A percentile compares a stretch with the other conserved stretches of the same genome.
Conservation (phyloP, 2,329 filamentous ascomycete species). For the Dactylellina parvicollis region DNA sequence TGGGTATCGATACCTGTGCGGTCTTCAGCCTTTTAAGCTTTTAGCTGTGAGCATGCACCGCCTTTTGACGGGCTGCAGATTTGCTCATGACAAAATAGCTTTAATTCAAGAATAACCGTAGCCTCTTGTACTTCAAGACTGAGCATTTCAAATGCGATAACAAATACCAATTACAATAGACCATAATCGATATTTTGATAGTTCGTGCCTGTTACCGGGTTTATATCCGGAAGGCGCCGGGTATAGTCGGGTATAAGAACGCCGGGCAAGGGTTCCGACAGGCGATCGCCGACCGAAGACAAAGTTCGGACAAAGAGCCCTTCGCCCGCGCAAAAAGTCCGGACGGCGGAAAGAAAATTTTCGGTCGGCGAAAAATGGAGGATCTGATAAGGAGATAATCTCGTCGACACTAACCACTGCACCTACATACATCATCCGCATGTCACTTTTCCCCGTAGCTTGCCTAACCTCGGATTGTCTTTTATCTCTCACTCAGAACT, state of each 20-base stretch:
- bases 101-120: no score
- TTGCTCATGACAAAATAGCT: no score
- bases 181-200: neutral
- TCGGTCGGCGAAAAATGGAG: constrained; percentile 15
- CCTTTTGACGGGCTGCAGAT: no score
- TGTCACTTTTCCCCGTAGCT: neutral
- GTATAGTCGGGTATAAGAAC: constrained; percentile 15
- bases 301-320: neutral
- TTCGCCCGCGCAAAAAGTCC: constrained; percentile 8
- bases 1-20: no score
- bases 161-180: neutral
- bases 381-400: constrained; percentile 54
- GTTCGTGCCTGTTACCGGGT: no score
- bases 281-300: constrained; percentile 13
- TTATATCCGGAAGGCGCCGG: neutral
- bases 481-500: constrained; percentile 23
- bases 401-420: neutral
- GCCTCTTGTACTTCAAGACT: neutral
- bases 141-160: neutral
- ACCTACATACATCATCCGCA: constrained; percentile 8
- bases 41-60: no score
- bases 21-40: no score
- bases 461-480: constrained; percentile 16
- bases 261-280: neutral
- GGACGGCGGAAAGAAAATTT: constrained; percentile 35